Evolutionary conservation across 345 rosid genomes (phyloP).

Genomic region (Raphanus raphanistrum): DNA sequence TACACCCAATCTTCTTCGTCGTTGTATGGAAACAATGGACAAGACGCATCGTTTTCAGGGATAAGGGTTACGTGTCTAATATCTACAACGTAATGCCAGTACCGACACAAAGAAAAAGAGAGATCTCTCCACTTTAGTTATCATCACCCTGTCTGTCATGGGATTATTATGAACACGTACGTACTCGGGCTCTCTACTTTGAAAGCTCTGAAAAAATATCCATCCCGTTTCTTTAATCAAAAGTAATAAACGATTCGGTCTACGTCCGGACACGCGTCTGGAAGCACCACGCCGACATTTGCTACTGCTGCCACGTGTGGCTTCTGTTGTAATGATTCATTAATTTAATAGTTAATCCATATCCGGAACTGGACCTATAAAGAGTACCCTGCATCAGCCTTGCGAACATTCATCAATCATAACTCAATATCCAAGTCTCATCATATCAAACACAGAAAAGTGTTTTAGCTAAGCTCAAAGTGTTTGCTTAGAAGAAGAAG

Average conservation of each 20-base stretch:
- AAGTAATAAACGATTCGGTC: background rate
- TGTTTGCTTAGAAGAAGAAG: conserved; percentile 22
- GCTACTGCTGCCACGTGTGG: conserved; percentile 13
- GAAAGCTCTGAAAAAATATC: background rate
- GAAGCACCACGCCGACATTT: background rate
- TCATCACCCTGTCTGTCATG: conserved; percentile 22
- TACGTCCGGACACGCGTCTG: background rate
- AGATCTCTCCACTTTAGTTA: conserved; percentile 13
- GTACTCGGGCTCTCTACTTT: conserved; percentile 20
- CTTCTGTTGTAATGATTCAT: background rate
- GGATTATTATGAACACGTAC: conserved; percentile 27
- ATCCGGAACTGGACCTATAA: conserved; percentile 37
- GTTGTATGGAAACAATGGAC: background rate
- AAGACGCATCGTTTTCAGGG: conserved; percentile 10
- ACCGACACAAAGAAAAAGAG: conserved; percentile 20
- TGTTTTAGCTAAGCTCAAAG: background rate
- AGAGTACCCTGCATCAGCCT: background rate
- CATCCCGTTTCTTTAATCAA: background rate
- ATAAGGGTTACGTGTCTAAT: conserved; percentile 11
- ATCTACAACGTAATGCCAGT: background rate
- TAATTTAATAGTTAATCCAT: conserved; percentile 9
- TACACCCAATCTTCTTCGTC: background rate
- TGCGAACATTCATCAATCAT: conserved; percentile 18
- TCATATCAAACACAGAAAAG: background rate
- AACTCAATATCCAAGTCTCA: conserved; percentile 4